These are phyloP conservation scores for Ascochyta clinopodiicola DNA, from an alignment of 2,329 filamentous ascomycete genomes.

Conservation along the genomic window DNA sequence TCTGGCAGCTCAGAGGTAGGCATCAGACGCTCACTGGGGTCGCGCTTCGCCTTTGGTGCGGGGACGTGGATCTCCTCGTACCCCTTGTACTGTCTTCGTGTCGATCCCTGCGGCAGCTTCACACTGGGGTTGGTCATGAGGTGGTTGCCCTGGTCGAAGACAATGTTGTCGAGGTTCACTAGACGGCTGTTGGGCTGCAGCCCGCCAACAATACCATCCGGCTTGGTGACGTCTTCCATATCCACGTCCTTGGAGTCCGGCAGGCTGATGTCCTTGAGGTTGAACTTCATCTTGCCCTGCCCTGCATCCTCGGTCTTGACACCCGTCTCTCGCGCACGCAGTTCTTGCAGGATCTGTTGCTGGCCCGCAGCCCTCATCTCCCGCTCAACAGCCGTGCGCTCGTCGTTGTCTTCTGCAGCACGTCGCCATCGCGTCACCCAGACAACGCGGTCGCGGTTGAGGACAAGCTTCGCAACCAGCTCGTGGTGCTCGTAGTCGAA, in stretches of 20 bases:
- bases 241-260: constrained; percentile 63
- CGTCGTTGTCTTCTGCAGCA: constrained; percentile 77
- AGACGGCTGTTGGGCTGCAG: constrained; percentile 85
- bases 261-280: constrained; percentile 86
- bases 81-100: constrained; percentile 93
- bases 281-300: constrained; percentile 79
- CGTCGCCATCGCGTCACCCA: constrained; percentile 91
- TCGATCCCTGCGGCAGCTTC: constrained; percentile 89
- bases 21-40: constrained; percentile 76
- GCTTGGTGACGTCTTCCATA: constrained; percentile 48
- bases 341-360: constrained; percentile 84
- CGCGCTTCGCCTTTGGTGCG: constrained; percentile 83
- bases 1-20: constrained; percentile 88
- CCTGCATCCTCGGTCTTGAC: constrained; percentile 64
- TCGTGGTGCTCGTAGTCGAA: constrained; percentile 98
- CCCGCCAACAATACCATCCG: constrained; percentile 71
- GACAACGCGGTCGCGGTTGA: constrained; percentile 91
- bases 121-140: constrained; percentile 99
- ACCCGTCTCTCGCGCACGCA: constrained; percentile 73
- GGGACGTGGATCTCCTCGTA: constrained; percentile 99
- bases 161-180: constrained; percentile 93
- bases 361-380: constrained; percentile 92
- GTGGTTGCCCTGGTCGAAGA: constrained; percentile 98
- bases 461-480: constrained; percentile 86
- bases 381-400: constrained; percentile 78